Conservation (phyloP, 1,139 yeast genomes). For the Debaryomycetaceae sp. region DNA sequence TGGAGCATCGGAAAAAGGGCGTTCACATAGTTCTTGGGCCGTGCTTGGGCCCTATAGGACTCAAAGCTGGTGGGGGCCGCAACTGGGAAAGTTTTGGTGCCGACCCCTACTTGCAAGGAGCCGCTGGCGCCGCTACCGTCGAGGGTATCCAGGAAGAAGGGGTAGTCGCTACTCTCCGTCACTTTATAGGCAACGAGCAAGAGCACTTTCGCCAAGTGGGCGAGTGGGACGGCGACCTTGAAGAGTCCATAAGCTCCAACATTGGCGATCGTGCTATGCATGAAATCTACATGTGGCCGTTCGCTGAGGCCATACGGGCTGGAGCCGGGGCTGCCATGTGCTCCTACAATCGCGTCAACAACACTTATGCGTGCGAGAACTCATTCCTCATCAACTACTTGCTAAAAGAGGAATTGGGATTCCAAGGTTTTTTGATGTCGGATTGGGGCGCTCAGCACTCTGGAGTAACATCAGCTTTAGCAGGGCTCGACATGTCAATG, state of each 20-base stretch:
- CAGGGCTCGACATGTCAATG: constrained; percentile 62
- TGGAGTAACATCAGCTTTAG: constrained; percentile 45
- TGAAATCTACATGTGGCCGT: constrained; percentile 57
- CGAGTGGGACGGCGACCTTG: constrained; percentile 36
- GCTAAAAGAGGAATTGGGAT: constrained; percentile 52
- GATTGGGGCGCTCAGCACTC: constrained; percentile 59
- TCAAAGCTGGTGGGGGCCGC: constrained; percentile 53
- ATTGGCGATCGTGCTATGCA: constrained; percentile 56
- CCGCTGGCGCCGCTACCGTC: constrained; percentile 41
- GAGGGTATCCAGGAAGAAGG: constrained; percentile 51
- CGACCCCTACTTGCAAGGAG: constrained; percentile 54
- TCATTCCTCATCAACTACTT: constrained; percentile 44
- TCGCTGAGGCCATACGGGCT: constrained; percentile 50
- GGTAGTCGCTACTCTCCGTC: constrained; percentile 44
- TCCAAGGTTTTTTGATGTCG: constrained; percentile 56
- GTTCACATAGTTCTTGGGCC: constrained; percentile 57
- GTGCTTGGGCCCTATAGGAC: constrained; percentile 52
- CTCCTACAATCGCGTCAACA: constrained; percentile 48
- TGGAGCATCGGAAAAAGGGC: constrained; percentile 45
- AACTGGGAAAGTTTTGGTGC: constrained; percentile 61
- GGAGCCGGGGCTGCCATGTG: constrained; percentile 58
- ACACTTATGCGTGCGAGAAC: constrained; percentile 52
- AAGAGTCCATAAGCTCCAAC: constrained; percentile 34
- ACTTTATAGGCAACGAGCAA: constrained; percentile 52
- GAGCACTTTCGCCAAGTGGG: constrained; percentile 53